Evolutionary conservation across 352 stramenopile species (phyloP).

Genomic region (Globisporangium uncinulatum): DNA sequence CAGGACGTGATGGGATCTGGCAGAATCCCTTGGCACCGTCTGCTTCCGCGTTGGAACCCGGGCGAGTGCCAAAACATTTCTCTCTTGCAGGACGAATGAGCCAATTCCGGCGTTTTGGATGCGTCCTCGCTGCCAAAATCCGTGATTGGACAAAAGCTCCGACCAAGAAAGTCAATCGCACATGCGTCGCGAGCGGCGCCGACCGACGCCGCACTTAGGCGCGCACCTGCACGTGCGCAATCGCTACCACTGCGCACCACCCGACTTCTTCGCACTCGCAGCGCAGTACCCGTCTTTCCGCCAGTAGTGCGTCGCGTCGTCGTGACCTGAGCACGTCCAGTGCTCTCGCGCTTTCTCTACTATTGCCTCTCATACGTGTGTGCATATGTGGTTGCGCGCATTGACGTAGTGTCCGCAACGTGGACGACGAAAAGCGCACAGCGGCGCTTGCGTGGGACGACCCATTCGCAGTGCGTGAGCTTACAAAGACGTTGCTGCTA

Average conservation of each 20-base stretch:
- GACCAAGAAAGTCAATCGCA: background rate
- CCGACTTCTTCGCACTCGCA: slow-evolving; percentile 77
- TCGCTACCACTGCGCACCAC: slow-evolving; percentile 56
- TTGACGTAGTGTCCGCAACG: slow-evolving; percentile 42
- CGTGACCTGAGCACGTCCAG: no score
- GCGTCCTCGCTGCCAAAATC: background rate
- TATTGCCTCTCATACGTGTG: no score
- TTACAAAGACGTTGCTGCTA: slow-evolving; percentile 90
- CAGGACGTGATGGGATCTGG: no score
- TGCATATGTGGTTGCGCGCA: no score
- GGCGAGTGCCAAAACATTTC: background rate
- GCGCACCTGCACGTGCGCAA: slow-evolving; percentile 66
- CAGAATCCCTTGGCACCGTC: no score
- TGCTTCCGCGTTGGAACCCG: no score
- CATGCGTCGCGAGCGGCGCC: slow-evolving; percentile 41
- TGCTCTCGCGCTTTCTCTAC: background rate
- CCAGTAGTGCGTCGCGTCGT: slow-evolving; percentile 45
- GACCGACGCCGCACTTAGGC: slow-evolving; percentile 55
- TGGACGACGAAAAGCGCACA: slow-evolving; percentile 48
- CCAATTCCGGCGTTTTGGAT: background rate
- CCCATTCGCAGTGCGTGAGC: slow-evolving; percentile 63
- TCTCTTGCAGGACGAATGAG: background rate
- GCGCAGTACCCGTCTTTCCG: slow-evolving; percentile 49
- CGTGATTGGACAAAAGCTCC: no score
- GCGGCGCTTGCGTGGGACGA: slow-evolving; percentile 70